Conservation (phyloP, 495 filamentous ascomycete genomes). For the Talaromyces liani region DNA sequence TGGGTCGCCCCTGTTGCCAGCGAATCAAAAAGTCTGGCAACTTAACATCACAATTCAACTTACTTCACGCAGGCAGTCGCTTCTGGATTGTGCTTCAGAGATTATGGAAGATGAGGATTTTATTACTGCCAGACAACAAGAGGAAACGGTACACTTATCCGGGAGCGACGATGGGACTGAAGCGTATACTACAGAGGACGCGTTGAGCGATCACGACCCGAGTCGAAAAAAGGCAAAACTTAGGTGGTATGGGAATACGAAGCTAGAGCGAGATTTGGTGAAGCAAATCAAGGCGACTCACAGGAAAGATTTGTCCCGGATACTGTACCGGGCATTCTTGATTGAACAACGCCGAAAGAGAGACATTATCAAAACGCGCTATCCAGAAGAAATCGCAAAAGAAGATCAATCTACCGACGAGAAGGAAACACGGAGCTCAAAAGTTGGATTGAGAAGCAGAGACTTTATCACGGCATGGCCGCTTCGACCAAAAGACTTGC, state of each 20-base stretch:
- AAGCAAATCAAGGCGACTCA: background rate
- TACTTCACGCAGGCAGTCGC: background rate
- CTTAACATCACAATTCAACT: background rate
- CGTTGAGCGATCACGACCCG: background rate
- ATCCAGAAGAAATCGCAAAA: background rate
- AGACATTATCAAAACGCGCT: background rate
- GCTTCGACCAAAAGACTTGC: background rate
- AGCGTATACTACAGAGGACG: background rate
- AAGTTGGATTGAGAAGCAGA: background rate
- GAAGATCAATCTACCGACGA: background rate
- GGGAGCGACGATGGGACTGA: background rate
- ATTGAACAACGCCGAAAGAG: background rate
- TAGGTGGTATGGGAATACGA: background rate
- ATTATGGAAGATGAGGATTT: background rate
- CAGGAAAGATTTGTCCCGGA: background rate
- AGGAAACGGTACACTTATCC: background rate
- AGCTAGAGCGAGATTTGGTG: background rate
- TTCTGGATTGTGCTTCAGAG: background rate
- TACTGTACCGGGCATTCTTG: background rate
- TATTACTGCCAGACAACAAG: background rate
- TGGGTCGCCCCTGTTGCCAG: background rate
- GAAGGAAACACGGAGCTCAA: background rate
- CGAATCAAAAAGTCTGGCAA: background rate
- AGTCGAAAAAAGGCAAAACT: background rate
- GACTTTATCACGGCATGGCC: background rate